Evolutionary conservation across 805 yeast genomes (phyloP).

Genomic region (Tetrapisispora pingtungensis): DNA sequence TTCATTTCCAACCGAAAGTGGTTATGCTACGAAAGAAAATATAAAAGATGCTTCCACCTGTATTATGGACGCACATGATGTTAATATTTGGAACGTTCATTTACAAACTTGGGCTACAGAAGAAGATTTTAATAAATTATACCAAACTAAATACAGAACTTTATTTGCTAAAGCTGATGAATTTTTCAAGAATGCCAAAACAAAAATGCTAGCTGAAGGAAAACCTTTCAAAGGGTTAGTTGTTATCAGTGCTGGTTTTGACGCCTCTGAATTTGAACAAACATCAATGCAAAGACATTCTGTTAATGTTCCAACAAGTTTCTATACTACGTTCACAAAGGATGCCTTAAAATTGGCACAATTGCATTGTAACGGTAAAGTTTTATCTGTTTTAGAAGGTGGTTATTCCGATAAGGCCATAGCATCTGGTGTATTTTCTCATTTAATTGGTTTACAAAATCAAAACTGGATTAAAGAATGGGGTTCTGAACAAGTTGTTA

Average conservation of each 20-base stretch:
- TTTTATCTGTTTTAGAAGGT: constrained; percentile 69
- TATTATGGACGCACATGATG: constrained; percentile 60
- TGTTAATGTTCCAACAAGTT: constrained; percentile 72
- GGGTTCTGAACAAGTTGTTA: constrained; percentile 53
- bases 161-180: constrained; percentile 58
- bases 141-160: constrained; percentile 49
- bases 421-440: constrained; percentile 69
- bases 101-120: constrained; percentile 52
- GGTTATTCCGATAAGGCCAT: constrained; percentile 81
- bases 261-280: constrained; percentile 74
- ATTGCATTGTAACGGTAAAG: constrained; percentile 47
- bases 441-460: constrained; percentile 58
- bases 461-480: constrained; percentile 52
- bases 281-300: constrained; percentile 80
- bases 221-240: constrained; percentile 47
- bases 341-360: constrained; percentile 66
- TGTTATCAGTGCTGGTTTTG: constrained; percentile 79
- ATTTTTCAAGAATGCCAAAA: constrained; percentile 43
- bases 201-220: constrained; percentile 32
- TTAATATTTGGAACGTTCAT: constrained; percentile 79
- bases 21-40: constrained; percentile 61
- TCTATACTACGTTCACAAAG: constrained; percentile 59
- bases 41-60: constrained; percentile 72
- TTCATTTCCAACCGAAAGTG: constrained; percentile 75
- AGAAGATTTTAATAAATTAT: constrained; percentile 55